phyloP scores from a whole-genome alignment of 2,329 filamentous ascomycete species.

The Phialophora chinensis region DNA sequence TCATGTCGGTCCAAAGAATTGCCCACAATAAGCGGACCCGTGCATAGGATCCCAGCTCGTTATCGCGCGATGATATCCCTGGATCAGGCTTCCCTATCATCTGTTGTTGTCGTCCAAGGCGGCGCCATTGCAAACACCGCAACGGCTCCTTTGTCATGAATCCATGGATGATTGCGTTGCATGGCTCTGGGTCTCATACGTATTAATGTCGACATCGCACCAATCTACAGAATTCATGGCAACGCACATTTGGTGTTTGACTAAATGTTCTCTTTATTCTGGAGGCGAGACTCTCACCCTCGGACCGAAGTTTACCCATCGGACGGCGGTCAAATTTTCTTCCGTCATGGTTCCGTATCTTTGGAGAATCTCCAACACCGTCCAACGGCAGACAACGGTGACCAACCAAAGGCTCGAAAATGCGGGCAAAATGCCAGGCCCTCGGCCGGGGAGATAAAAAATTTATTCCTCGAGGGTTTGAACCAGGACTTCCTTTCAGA shows the following conservation, averaged over 20 bases:
- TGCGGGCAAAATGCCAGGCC: constrained; percentile 7
- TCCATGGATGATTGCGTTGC: not conserved
- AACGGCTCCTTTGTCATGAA: not conserved
- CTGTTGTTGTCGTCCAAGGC: not conserved
- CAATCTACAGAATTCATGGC: not conserved
- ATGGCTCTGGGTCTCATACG: not conserved
- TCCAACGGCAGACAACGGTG: not conserved
- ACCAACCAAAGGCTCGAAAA: constrained; percentile 14
- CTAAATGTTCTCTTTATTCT: not conserved
- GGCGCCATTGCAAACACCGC: not conserved
- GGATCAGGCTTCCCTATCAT: not conserved
- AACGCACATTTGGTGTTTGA: not conserved
- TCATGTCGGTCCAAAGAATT: not conserved
- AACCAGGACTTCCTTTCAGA: not conserved
- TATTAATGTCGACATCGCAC: not conserved
- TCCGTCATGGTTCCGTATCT: not conserved
- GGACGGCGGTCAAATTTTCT: not conserved
- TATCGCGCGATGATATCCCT: not conserved
- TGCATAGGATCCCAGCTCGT: not conserved
- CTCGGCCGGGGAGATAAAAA: constrained; percentile 4
- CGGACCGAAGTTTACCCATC: not conserved
- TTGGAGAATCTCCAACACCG: constrained; percentile 1
- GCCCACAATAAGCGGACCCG: not conserved
- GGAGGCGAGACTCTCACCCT: not conserved
- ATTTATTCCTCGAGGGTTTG: not conserved